Evolutionary conservation across 495 filamentous ascomycete species (phyloP).

Genomic region (Neurospora sp.): DNA sequence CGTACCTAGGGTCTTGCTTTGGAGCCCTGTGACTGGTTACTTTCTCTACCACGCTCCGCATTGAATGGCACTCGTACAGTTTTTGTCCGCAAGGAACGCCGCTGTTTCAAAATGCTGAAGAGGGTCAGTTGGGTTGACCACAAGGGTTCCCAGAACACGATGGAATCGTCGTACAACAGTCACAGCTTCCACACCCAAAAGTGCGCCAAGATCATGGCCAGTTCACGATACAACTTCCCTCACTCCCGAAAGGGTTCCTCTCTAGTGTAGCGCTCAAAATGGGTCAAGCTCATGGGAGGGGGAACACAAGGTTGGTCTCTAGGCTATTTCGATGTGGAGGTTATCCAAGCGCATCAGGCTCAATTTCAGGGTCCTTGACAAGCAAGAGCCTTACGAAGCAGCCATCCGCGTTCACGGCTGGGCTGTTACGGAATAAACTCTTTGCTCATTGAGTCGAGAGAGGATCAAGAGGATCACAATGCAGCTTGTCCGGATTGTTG

Average conservation of each 20-base stretch:
- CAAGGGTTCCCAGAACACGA: too few relatives aligned
- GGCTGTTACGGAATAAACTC: neutral
- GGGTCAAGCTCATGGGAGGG: neutral
- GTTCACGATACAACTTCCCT: neutral
- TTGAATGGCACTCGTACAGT: neutral
- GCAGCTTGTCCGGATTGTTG: neutral
- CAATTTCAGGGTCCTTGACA: neutral
- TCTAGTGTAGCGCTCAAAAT: neutral
- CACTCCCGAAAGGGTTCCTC: neutral
- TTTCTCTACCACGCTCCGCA: neutral
- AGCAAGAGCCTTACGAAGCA: neutral
- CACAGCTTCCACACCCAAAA: neutral
- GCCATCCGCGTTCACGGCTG: neutral
- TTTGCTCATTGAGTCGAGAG: neutral
- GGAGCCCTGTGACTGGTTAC: neutral
- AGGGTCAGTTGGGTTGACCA: neutral
- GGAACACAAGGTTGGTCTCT: neutral
- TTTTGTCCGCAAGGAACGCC: neutral
- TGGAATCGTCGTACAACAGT: neutral
- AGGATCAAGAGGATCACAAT: neutral
- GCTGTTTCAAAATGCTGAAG: neutral
- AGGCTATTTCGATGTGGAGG: neutral
- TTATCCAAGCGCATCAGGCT: neutral
- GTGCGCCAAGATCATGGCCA: neutral
- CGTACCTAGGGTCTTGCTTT: neutral